Percentiles rank a stretch among this genome's conserved stretches.
phyloP scores from a whole-genome alignment of 139 green algal species.

The Chlamydomonas schloesseri region DNA sequence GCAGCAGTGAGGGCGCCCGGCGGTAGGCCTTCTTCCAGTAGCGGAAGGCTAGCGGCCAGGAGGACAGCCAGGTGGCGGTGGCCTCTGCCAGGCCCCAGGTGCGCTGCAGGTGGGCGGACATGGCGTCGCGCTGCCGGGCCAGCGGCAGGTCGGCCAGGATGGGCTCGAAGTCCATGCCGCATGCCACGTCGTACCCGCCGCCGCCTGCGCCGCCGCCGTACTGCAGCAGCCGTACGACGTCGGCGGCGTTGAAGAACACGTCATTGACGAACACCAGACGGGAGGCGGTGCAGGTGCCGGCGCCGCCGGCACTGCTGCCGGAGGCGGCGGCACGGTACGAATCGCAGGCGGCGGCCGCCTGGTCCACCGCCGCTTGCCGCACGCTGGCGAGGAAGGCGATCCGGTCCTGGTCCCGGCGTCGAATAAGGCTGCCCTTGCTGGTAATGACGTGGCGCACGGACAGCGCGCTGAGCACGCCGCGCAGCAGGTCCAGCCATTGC shows the following conservation, averaged over 20 bases:
- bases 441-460: slow-evolving; percentile 38
- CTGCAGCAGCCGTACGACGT: slow-evolving; percentile 57
- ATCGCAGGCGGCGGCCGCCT: background rate
- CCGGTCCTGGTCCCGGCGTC: slow-evolving; percentile 39
- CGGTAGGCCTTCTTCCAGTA: slow-evolving; percentile 25
- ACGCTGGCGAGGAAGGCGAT: slow-evolving; percentile 64
- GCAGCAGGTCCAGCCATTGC: slow-evolving; percentile 58
- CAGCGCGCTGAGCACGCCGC: slow-evolving; percentile 32
- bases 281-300: slow-evolving; percentile 6
- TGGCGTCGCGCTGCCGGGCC: background rate
- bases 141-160: slow-evolving; percentile 13
- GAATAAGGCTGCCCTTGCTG: slow-evolving; percentile 18
- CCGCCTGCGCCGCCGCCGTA: background rate
- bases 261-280: slow-evolving; percentile 70
- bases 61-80: background rate
- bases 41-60: background rate
- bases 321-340: too few relatives aligned
- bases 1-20: background rate
- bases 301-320: background rate
- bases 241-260: slow-evolving; percentile 62
- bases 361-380: slow-evolving; percentile 50
- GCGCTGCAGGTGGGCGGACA: slow-evolving; percentile 15
- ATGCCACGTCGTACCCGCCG: background rate
- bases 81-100: background rate
- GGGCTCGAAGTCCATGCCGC: slow-evolving; percentile 42